phyloP scores from a whole-genome alignment of 164 flowering plant genomes.

The Vitis labrusca region DNA sequence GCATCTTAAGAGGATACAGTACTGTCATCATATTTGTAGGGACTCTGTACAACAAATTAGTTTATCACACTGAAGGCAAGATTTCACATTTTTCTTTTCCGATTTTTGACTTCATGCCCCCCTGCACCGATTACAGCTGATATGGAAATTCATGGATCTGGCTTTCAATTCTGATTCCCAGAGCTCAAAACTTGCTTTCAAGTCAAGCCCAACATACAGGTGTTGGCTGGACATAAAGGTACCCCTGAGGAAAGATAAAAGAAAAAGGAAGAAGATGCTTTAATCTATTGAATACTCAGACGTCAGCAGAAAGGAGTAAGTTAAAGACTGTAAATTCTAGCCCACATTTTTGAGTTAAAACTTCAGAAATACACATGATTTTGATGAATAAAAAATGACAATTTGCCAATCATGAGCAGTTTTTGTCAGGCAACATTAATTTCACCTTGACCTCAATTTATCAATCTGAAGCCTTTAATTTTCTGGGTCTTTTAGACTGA shows the following conservation, averaged over 20 bases:
- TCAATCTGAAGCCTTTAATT: conserved; percentile 68
- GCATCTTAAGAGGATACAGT: no score
- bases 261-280: no score
- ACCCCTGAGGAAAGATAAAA: not conserved
- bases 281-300: no score
- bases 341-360: no score
- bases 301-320: no score
- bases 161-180: not conserved
- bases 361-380: not conserved
- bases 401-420: not conserved
- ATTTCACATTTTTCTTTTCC: no score
- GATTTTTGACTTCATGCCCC: no score
- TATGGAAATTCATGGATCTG: not conserved
- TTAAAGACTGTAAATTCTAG: no score
- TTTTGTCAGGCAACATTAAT: not conserved
- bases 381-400: not conserved
- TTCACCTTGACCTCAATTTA: conserved; percentile 19
- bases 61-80: no score
- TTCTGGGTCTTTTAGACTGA: conserved; percentile 74
- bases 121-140: no score
- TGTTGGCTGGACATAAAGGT: not conserved
- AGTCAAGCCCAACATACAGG: not conserved
- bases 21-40: no score
- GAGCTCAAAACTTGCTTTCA: not conserved
- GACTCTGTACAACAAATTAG: no score